A percentile compares a stretch with the other conserved stretches of the same genome.
Evolutionary conservation across 1,139 yeast genomes (phyloP).

Genomic region (Nakaseomyces kungkrabaensis): DNA sequence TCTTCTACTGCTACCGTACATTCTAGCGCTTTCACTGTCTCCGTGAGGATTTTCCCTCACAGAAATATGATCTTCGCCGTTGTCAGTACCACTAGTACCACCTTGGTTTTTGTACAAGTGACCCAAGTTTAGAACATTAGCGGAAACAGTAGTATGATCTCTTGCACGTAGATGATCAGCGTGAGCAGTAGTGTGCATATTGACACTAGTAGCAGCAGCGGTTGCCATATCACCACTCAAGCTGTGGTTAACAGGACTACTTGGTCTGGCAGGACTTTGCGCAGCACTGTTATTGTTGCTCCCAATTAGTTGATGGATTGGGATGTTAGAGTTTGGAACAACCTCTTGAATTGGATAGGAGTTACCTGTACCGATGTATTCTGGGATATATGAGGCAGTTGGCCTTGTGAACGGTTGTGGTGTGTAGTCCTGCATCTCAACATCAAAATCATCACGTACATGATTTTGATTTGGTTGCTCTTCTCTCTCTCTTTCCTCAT

Average conservation of each 20-base stretch:
- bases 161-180: slow-evolving; percentile 2
- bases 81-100: not conserved
- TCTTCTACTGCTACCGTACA: slow-evolving; percentile 2
- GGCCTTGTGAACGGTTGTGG: slow-evolving; percentile 15
- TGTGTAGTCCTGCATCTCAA: slow-evolving; percentile 19
- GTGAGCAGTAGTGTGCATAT: not conserved
- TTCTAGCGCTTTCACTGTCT: not conserved
- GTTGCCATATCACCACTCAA: slow-evolving; percentile 6
- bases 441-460: slow-evolving; percentile 16
- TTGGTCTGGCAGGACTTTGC: slow-evolving; percentile 4
- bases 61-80: not conserved
- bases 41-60: slow-evolving; percentile 1
- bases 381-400: slow-evolving; percentile 19
- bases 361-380: slow-evolving; percentile 11
- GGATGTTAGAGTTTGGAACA: slow-evolving; percentile 24
- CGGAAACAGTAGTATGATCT: slow-evolving; percentile 13
- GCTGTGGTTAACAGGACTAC: slow-evolving; percentile 3
- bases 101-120: slow-evolving; percentile 7
- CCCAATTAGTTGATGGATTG: slow-evolving; percentile 7
- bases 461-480: not conserved
- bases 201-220: slow-evolving; percentile 4
- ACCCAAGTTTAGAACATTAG: slow-evolving; percentile 17
- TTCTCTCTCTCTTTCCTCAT: not conserved
- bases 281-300: slow-evolving; percentile 1
- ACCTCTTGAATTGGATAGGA: slow-evolving; percentile 26